These are phyloP conservation scores for Saksenaea oblongispora DNA, from an alignment of 371 early-diverging fungal genomes.

Conservation along the genomic window DNA sequence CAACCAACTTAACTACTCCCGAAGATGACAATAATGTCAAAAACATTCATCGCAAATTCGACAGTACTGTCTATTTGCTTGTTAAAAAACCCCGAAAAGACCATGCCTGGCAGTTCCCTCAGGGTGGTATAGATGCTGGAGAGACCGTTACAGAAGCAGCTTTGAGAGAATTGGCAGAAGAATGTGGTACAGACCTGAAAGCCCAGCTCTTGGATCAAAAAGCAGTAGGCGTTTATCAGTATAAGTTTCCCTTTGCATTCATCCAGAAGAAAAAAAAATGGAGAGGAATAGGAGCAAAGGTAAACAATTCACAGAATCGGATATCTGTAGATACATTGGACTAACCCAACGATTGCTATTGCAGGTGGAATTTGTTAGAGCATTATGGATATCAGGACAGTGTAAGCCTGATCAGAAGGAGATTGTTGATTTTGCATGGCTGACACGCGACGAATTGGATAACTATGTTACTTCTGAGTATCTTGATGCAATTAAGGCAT, in stretches of 20 bases:
- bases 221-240: conserved; percentile 68
- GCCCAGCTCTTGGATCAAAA: conserved; percentile 72
- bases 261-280: conserved; percentile 18
- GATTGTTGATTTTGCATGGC: conserved; percentile 84
- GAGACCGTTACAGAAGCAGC: conserved; percentile 79
- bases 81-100: conserved; percentile 64
- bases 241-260: conserved; percentile 46
- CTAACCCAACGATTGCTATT: background rate
- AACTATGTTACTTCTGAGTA: conserved; percentile 38
- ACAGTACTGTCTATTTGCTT: conserved; percentile 64
- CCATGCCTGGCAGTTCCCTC: conserved; percentile 80
- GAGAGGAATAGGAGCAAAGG: conserved; percentile 32
- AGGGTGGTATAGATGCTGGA: conserved; percentile 61
- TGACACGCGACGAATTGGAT: conserved; percentile 75
- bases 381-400: conserved; percentile 45
- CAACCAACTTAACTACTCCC: background rate
- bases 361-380: conserved; percentile 36
- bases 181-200: conserved; percentile 75
- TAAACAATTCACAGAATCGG: conserved; percentile 12
- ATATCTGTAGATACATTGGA: background rate
- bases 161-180: conserved; percentile 65
- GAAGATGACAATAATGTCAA: conserved; percentile 15
- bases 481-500: background rate
- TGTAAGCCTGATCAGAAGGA: conserved; percentile 57
- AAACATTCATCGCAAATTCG: conserved; percentile 16